A percentile compares a stretch with the other conserved stretches of the same genome.
Evolutionary conservation across 192 early-diverging fungal species (phyloP).

Genomic region (Phlyctochytrium planicorne): DNA sequence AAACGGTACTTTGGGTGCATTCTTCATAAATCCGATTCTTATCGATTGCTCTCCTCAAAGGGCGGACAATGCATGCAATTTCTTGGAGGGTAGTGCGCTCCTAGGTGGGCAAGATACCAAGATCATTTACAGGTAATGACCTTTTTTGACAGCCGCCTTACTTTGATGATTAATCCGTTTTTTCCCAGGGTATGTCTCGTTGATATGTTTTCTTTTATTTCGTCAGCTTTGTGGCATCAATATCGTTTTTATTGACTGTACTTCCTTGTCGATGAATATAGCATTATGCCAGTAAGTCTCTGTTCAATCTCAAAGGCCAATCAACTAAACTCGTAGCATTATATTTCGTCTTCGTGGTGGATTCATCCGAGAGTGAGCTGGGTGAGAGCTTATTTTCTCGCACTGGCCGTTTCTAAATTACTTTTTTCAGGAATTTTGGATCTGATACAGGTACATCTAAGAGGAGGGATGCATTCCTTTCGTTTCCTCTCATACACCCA

Average conservation of each 20-base stretch:
- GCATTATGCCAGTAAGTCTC: slow-evolving; percentile 80
- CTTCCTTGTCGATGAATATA: no score
- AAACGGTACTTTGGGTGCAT: slow-evolving; percentile 48
- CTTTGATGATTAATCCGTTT: no score
- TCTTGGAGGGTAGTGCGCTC: slow-evolving; percentile 79
- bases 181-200: no score
- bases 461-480: not conserved
- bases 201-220: no score
- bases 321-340: slow-evolving; percentile 48
- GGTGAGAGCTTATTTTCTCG: slow-evolving; percentile 40
- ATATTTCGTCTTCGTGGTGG: slow-evolving; percentile 98
- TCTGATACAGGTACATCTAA: slow-evolving; percentile 76
- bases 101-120: slow-evolving; percentile 81
- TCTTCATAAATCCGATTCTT: slow-evolving; percentile 1
- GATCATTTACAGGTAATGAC: slow-evolving; percentile 81
- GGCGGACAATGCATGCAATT: slow-evolving; percentile 88
- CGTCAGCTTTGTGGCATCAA: no score
- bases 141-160: no score
- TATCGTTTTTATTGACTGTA: no score
- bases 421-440: slow-evolving; percentile 71
- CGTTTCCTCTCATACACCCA: slow-evolving; percentile 11
- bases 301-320: not conserved
- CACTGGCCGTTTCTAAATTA: not conserved
- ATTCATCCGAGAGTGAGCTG: slow-evolving; percentile 93
- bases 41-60: slow-evolving; percentile 16